A percentile compares a stretch with the other conserved stretches of the same genome.
These are phyloP conservation scores for Cymbidium sinense DNA, from an alignment of 106 monocot genomes.

Conservation along the genomic window DNA sequence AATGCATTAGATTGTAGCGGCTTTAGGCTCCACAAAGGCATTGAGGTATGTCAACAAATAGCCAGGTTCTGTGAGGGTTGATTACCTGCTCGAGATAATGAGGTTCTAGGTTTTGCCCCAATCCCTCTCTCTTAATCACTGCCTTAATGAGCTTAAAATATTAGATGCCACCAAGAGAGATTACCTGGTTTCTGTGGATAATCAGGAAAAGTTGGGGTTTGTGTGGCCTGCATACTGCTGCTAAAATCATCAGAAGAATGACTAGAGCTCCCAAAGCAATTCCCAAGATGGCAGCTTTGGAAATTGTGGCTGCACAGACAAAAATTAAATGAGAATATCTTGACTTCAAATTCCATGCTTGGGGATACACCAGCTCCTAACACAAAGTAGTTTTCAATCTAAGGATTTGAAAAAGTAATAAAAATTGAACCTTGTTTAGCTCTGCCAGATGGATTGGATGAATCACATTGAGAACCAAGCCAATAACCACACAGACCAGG, in stretches of 20 bases:
- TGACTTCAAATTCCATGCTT: background rate
- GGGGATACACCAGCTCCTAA: background rate
- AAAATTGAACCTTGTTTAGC: slow-evolving; percentile 15
- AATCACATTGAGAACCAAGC: slow-evolving; percentile 47
- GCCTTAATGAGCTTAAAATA: background rate
- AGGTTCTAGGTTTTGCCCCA: too few relatives aligned
- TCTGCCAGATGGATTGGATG: slow-evolving; percentile 36
- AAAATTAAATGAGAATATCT: background rate
- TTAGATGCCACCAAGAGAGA: background rate
- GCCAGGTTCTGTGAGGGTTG: too few relatives aligned
- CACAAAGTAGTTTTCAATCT: background rate
- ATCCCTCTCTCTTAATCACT: background rate
- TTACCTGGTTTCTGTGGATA: slow-evolving; percentile 63
- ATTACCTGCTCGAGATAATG: too few relatives aligned
- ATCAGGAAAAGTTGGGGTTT: slow-evolving; percentile 42
- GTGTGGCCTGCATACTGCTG: slow-evolving; percentile 66
- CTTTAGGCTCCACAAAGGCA: too few relatives aligned
- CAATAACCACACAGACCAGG: slow-evolving; percentile 88
- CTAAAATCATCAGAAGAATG: slow-evolving; percentile 68
- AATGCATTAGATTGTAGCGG: too few relatives aligned
- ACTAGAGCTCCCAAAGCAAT: slow-evolving; percentile 73
- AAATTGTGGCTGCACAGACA: slow-evolving; percentile 27
- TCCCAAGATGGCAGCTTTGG: slow-evolving; percentile 83
- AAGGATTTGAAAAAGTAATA: background rate
- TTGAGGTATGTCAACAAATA: too few relatives aligned